Base-by-base conservation (phyloP, 352 stramenopile genomes). In the Phytophthora idaei region DNA sequence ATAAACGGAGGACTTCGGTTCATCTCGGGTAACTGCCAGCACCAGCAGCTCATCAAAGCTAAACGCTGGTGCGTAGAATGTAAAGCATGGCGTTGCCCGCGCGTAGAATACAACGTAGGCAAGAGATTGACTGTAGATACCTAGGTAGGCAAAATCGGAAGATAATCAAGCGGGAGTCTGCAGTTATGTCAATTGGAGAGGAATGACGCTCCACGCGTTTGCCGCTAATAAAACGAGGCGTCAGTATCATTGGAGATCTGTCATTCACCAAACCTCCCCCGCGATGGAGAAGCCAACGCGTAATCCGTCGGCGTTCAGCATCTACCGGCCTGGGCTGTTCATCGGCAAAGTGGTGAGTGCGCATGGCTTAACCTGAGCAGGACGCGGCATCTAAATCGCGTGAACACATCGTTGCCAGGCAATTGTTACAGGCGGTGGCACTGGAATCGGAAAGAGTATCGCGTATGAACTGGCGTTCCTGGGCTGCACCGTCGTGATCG, bases 381-480 rank as follows among this genome's bases (percentile, higher is more conserved):
- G 28, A 53, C 5, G 21, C n/a, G 51, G 31, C 29, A 31, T 11
- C 37, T 58, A 34, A 45, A 4, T 45, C 10, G 29, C 29, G 50
- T 57, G 11, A 27, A 8, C 45, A 4, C 5, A 9, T 32, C 5
- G 41, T 27, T 47, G 41, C 15, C 31, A 85, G 78, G 76, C 83
- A 7, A 71, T 95, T 41, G 86, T 95, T 42, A 95, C 88, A 1
- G 88, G 86, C 7, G 85, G 88, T 17, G 85, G 88, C 50, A 94
- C 87, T 14, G 85, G 87, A 21, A 94, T 95, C 57, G 85, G 87
- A 32, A 90, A 88, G 48, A 76, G 73, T 34, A 93, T 92, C 63
- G 78, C 83, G 54, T 77, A 85, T 34, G 85, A 94, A 55, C 74
- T 95, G 12, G 76, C 77, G n/a, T 74, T 80, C 25, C 68, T 93